Evolutionary conservation across 768 basidiomycete genomes (phyloP).

Genomic region (Sarcodon sp.): DNA sequence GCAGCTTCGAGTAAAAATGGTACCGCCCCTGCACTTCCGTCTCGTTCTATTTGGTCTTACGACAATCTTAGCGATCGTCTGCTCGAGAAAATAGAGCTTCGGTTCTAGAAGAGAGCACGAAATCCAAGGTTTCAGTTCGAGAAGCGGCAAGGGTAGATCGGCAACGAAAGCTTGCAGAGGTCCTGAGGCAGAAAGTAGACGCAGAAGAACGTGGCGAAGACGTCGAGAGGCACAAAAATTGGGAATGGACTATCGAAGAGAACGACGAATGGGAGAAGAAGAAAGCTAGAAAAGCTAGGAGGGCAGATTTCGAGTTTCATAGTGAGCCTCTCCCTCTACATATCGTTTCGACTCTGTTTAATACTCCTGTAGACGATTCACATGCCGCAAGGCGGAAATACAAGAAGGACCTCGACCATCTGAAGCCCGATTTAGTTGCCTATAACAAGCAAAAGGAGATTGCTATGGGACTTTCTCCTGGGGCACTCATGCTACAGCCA

Average conservation of each 20-base stretch:
- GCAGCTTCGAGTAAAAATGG: conserved; percentile 68
- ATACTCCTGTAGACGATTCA: conserved; percentile 54
- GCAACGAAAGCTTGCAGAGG: conserved; percentile 85
- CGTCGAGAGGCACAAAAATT: conserved; percentile 80
- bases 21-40: conserved; percentile 22
- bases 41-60: conserved; percentile 3
- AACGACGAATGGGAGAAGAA: conserved; percentile 97
- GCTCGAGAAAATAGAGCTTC: conserved; percentile 77
- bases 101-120: conserved; percentile 75
- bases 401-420: conserved; percentile 80
- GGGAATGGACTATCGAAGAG: conserved; percentile 93
- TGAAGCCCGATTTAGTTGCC: conserved; percentile 77
- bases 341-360: neutral
- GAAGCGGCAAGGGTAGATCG: conserved; percentile 79
- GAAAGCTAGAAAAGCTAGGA: conserved; percentile 62
- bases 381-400: conserved; percentile 83
- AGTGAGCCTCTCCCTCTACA: conserved; percentile 35
- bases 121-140: conserved; percentile 60
- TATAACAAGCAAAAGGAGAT: conserved; percentile 89
- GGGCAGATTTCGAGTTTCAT: conserved; percentile 86
- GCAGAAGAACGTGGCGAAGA: conserved; percentile 91
- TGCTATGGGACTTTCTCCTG: conserved; percentile 61
- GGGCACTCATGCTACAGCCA: conserved; percentile 32
- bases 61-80: conserved; percentile 47
- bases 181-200: conserved; percentile 70